A percentile compares a stretch with the other conserved stretches of the same genome.
phyloP scores from a whole-genome alignment of 1,284 basidiomycete species.

The Flammula alnicola region DNA sequence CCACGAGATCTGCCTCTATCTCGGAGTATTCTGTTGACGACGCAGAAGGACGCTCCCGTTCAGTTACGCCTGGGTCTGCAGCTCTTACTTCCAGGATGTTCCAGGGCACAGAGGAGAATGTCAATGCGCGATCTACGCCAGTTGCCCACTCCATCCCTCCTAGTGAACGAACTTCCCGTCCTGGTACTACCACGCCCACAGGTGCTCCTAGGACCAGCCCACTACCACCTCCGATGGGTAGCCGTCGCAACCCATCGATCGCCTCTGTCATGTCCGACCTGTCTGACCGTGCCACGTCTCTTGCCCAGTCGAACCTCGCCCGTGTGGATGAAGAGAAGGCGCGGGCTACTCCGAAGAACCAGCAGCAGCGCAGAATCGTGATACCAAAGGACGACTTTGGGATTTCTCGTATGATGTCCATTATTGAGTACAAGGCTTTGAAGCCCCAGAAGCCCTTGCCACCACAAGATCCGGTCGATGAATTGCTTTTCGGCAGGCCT shows the following conservation, averaged over 20 bases:
- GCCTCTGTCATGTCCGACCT: constrained; percentile 68
- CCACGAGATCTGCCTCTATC: constrained; percentile 46
- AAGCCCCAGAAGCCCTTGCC: constrained; percentile 31
- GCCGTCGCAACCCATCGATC: constrained; percentile 62
- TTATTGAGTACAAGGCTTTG: constrained; percentile 71
- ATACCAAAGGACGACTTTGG: constrained; percentile 85
- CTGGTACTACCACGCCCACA: constrained; percentile 46
- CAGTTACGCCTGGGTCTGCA: not conserved
- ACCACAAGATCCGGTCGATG: constrained; percentile 67
- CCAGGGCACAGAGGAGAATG: constrained; percentile 6
- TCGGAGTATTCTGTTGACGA: constrained; percentile 66
- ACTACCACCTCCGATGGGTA: constrained; percentile 28
- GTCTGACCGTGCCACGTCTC: constrained; percentile 53
- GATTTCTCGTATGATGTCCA: constrained; percentile 78
- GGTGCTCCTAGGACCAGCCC: constrained; percentile 24
- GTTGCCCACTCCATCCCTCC: constrained; percentile 15
- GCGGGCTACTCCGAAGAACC: constrained; percentile 9
- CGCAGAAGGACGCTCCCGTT: constrained; percentile 19
- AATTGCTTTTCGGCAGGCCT: constrained; percentile 72
- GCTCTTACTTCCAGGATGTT: constrained; percentile 23
- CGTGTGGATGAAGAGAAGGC: constrained; percentile 25
- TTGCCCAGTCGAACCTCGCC: constrained; percentile 36
- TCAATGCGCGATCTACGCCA: constrained; percentile 15
- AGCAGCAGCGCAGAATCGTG: constrained; percentile 43
- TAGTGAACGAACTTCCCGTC: constrained; percentile 21